These are phyloP conservation scores for Aspergillus ostianus DNA, from an alignment of 495 filamentous ascomycete species.

Conservation along the genomic window DNA sequence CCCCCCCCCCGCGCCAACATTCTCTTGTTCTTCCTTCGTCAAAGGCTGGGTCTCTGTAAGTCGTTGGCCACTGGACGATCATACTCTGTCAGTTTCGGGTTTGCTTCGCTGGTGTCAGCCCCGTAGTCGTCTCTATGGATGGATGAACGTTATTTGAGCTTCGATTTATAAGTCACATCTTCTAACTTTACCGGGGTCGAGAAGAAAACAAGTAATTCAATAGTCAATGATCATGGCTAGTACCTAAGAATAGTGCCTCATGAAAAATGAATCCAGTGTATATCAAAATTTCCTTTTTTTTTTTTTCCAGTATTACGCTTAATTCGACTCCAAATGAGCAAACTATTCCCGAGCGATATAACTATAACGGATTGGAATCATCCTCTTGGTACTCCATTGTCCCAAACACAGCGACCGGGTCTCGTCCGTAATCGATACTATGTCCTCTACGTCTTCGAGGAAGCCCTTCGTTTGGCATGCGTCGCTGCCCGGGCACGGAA, in stretches of 20 bases:
- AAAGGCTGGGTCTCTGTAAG: constrained; percentile 67
- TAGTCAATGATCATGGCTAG: constrained; percentile 46
- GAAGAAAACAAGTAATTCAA: no score
- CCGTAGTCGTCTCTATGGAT: no score
- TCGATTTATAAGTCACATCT: no score
- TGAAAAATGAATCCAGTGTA: no score
- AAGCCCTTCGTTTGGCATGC: constrained; percentile 30
- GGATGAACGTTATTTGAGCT: no score
- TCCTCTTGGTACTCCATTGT: constrained; percentile 7
- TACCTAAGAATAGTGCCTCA: constrained; percentile 39
- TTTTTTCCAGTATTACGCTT: not conserved
- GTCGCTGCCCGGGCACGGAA: not conserved
- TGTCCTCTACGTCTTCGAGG: constrained; percentile 26
- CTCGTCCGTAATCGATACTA: constrained; percentile 15
- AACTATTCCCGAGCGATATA: not conserved
- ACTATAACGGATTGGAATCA: not conserved
- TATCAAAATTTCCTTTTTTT: not conserved
- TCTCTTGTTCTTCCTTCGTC: constrained; percentile 48
- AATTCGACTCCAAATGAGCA: not conserved
- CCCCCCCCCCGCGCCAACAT: no score
- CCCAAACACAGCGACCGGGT: constrained; percentile 5
- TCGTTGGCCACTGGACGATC: constrained; percentile 69
- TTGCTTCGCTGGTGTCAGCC: constrained; percentile 58
- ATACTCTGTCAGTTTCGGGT: constrained; percentile 69
- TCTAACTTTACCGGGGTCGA: no score